Evolutionary conservation across 306 rosid genomes (phyloP), one percentile per base, ranked within the genome.

Genomic region (Trifolium subterraneum): DNA sequence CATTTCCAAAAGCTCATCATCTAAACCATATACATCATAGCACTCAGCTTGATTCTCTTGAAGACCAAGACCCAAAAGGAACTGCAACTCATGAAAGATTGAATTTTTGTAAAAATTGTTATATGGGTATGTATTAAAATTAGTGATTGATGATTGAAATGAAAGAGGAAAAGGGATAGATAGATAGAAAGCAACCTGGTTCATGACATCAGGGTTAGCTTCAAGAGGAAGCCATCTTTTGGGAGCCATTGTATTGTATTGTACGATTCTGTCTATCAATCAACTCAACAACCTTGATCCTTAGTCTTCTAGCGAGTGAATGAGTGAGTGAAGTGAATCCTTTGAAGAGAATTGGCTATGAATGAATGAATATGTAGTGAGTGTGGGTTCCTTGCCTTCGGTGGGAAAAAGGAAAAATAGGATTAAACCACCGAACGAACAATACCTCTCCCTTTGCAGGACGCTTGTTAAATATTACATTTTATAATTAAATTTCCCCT

Each of bases 201-300:
- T 95, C 93, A 95, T 86, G 58, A 95, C 92, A 36, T 95, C 96
- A 39, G 99, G 99, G 77, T 95, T 95, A 81, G 99, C 96, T 90
- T 95, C 99, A 39, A 95, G 98, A 81, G 99, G 99, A 92, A 95
- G 99, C 99, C 99, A 95, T 31, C 88, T 89, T 80, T 95, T 95
- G 0, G 88, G 82, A 36, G 96, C 88, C 98, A 95, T 90, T 39
- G 25, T 22, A 22, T 90, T 39, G 25, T 22, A 22, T 22, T 22
- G 29, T 73, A 20, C 25, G 47, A 45, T 76, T 36, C 33, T 29
- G 1, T 29, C 33, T 29, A 29, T 29, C 7, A 29, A 29, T 29
- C 33, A 29, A 25, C 29, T 1, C 29, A 25, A 29, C 33, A 29
- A 4, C 33, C 33, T 29, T 29, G 1, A 4, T 29, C 33, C 33